Evolutionary conservation across 139 green algal species (phyloP), one percentile per base, ranked within the genome.

Genomic region (Chlamydomonas urium): DNA sequence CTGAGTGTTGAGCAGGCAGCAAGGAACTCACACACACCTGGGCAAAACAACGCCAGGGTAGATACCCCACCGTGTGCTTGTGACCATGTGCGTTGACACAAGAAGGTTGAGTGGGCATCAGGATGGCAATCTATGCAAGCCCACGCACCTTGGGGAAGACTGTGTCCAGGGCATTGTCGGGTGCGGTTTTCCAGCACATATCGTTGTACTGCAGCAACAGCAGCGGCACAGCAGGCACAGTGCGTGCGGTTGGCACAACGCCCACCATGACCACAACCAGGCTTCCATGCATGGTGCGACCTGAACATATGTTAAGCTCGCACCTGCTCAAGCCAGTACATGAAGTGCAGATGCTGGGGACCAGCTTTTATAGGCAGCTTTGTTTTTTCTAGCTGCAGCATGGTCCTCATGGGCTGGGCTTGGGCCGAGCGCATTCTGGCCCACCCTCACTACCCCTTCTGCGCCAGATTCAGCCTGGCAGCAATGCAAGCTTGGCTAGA

Each of bases 111-210:
- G 10, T n/a, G 14, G 42, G 14, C 10, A 53, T 53, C 42, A 53
- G 14, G 10, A 10, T 53, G 14, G 10, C 42, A 53, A 53, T 53
- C 14, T 17, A 53, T 17, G 17, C 42, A 53, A 10, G 17, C 42
- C 10, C 42, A n/a, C 60, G 4, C 33, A 67, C 31, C 60, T 45
- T 67, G 4, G 33, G 32, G 33, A 42, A 42, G 32, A 45, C 10
- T 26, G 8, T 45, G 0, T 70, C 68, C 3, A 96, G 71, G 28
- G 71, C 75, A 19, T 79, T 42, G 10, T 85, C 72, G 0, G 83
- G 83, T 0, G 80, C 90, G 1, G 75, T 76, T 2, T 79, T 80
- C 73, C 87, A 98, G 76, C 93, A 98, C 56, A 94, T 85, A 79
- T 98, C 93, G 17, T 89, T 79, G 69, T 90, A 97, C 79, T 93